Conservation (phyloP, 352 stramenopile species). For the Pythium aquatile region DNA sequence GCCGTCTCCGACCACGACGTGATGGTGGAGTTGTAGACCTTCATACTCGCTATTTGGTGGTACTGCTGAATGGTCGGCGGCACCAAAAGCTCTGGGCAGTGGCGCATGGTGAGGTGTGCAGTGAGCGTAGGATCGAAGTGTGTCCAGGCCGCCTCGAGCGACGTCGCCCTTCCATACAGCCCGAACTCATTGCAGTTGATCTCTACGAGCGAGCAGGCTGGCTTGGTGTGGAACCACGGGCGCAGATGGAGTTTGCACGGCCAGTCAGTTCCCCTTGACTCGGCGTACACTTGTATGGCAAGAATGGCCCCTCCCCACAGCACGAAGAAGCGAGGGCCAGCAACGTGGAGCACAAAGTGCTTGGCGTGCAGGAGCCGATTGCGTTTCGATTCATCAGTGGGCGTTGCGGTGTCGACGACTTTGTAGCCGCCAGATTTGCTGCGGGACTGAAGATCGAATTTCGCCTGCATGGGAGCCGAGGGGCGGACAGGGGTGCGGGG, state of each 20-base stretch:
- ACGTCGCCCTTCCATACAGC: not conserved
- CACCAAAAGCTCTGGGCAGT: constrained; percentile 8
- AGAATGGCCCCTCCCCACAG: not conserved
- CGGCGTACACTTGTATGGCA: not conserved
- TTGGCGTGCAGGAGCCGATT: too few relatives aligned
- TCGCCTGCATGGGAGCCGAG: too few relatives aligned
- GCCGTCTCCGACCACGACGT: not conserved
- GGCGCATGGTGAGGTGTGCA: constrained; percentile 15
- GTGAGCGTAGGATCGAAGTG: not conserved
- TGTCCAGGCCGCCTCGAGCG: too few relatives aligned
- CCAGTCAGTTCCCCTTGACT: too few relatives aligned
- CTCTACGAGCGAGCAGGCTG: constrained; percentile 13
- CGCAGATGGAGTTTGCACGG: too few relatives aligned
- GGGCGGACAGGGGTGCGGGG: not conserved
- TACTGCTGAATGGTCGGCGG: not conserved
- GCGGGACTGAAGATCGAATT: too few relatives aligned
- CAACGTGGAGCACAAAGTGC: not conserved
- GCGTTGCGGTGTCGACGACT: too few relatives aligned
- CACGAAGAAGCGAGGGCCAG: constrained; percentile 9
- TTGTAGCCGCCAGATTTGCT: too few relatives aligned
- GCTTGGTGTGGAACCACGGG: constrained; percentile 15
- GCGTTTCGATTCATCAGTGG: too few relatives aligned
- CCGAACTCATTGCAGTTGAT: constrained; percentile 15
- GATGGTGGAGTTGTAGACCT: constrained; percentile 25
- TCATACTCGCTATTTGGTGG: not conserved